These are phyloP conservation scores for Kentomonas sorsogonicus DNA, from an alignment of 208 protist genomes.

Conservation along the genomic window DNA sequence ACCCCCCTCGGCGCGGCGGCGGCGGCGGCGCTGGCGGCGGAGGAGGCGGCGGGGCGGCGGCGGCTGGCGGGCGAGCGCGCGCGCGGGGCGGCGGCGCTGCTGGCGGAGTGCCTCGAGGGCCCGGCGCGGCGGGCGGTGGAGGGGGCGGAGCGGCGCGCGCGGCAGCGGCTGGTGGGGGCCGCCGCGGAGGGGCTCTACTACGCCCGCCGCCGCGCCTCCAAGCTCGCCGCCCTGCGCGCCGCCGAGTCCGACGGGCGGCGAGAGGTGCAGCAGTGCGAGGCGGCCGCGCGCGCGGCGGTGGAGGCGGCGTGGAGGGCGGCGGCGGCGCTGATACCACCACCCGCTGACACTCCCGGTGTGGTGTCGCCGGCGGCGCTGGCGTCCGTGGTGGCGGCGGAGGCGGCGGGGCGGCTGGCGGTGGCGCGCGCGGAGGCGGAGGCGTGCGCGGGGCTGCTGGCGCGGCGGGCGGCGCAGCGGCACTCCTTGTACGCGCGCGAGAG, in stretches of 20 bases:
- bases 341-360: not conserved
- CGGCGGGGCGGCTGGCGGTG: not conserved
- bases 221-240: not conserved
- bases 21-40: constrained; percentile 10
- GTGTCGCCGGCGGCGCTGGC: not conserved
- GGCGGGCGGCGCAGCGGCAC: constrained; percentile 1
- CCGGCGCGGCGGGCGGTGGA: not conserved
- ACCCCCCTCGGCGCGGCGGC: constrained; percentile 14
- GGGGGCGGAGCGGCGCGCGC: not conserved
- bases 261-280: not conserved
- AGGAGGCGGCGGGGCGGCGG: constrained; percentile 16
- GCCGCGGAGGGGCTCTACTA: not conserved
- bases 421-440: not conserved
- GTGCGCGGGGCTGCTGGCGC: not conserved
- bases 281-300: not conserved
- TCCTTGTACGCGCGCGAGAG: constrained; percentile 10
- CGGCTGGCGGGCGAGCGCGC: not conserved
- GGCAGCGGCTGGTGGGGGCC: not conserved
- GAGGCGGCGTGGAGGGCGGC: not conserved
- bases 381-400: not conserved
- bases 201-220: constrained; percentile 2
- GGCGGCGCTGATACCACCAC: too few species aligned
- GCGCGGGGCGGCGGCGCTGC: not conserved
- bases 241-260: not conserved
- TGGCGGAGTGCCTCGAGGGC: not conserved